A percentile compares a stretch with the other conserved stretches of the same genome.
Conservation (phyloP, 352 stramenopile species). For the Plasmopara muralis region DNA sequence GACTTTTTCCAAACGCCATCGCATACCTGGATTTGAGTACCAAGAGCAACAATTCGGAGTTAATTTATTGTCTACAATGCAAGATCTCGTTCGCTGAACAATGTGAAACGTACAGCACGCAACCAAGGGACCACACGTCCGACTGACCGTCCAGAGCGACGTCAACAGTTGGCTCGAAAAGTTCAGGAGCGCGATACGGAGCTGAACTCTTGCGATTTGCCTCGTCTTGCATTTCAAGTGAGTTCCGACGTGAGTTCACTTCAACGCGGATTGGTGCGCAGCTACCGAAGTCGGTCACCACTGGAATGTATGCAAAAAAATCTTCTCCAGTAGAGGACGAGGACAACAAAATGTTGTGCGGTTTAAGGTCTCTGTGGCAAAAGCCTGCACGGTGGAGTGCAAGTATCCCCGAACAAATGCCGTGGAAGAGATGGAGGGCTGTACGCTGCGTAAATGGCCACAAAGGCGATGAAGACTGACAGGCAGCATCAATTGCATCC, state of each 20-base stretch:
- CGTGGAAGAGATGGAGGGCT: constrained; percentile 75
- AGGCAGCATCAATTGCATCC: constrained; percentile 60
- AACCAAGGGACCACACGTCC: constrained; percentile 81
- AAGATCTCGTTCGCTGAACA: not conserved
- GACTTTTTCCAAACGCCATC: constrained; percentile 81
- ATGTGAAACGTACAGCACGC: constrained; percentile 52
- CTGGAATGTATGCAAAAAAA: constrained; percentile 65
- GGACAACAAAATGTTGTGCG: constrained; percentile 76
- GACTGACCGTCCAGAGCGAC: constrained; percentile 66
- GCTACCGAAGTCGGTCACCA: constrained; percentile 84
- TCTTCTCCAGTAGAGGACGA: constrained; percentile 56
- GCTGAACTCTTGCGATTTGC: constrained; percentile 77
- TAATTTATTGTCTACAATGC: not conserved
- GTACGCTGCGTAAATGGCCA: constrained; percentile 84
- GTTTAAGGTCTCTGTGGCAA: constrained; percentile 82
- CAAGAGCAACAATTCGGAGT: constrained; percentile 1
- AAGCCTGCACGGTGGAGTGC: constrained; percentile 74
- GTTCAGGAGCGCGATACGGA: constrained; percentile 76
- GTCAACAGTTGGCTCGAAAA: constrained; percentile 72
- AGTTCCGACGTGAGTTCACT: constrained; percentile 60
- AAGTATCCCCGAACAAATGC: constrained; percentile 71
- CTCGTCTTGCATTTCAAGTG: constrained; percentile 72
- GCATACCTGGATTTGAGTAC: constrained; percentile 36
- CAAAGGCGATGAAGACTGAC: constrained; percentile 60
- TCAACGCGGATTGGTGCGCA: constrained; percentile 64